Evolutionary conservation across 139 green algal genomes (phyloP).

Genomic region (Auxenochlorella pyrenoidosa): DNA sequence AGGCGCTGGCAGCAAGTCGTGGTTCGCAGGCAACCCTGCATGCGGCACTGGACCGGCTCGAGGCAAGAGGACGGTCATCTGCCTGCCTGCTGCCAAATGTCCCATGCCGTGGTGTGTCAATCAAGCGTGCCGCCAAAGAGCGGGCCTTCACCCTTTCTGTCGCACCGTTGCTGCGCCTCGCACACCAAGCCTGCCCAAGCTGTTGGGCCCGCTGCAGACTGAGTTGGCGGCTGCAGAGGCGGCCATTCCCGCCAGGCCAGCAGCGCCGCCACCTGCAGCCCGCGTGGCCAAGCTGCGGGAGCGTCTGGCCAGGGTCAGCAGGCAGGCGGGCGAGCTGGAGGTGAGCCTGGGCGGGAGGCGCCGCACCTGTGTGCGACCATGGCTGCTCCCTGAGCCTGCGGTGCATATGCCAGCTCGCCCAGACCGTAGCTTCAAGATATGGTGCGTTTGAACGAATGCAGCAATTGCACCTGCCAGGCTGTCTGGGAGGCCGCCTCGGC

Average conservation of each 20-base stretch:
- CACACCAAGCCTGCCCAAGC: too few species aligned
- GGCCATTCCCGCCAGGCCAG: neutral
- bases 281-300: conserved; percentile 10
- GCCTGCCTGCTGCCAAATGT: too few species aligned
- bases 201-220: neutral
- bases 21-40: neutral
- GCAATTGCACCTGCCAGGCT: neutral
- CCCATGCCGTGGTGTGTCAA: too few species aligned
- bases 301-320: neutral
- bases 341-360: neutral
- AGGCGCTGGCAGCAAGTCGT: neutral
- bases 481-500: too few species aligned
- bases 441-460: too few species aligned
- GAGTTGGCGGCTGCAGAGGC: conserved; percentile 4
- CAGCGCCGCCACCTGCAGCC: neutral
- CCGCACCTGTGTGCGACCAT: neutral
- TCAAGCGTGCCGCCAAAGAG: too few species aligned
- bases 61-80: neutral
- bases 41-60: neutral
- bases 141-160: too few species aligned
- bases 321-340: conserved; percentile 4
- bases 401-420: neutral
- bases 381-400: neutral
- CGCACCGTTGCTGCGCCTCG: too few species aligned
- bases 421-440: too few species aligned